Evolutionary conservation across 495 filamentous ascomycete genomes (phyloP).

Genomic region (Penicillium arizonense): DNA sequence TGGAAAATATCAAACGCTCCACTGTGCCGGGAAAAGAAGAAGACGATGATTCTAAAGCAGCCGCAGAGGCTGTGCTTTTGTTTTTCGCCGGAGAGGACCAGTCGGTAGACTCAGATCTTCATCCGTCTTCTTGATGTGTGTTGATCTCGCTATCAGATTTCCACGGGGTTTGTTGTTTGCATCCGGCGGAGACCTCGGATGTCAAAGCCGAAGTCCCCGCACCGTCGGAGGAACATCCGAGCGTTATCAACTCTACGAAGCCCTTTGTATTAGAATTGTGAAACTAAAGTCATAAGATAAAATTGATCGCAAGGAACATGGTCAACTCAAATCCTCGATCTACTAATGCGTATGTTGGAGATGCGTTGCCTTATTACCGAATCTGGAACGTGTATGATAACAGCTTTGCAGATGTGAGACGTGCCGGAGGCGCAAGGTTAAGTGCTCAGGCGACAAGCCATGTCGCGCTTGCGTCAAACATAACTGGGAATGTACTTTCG

Average conservation of each 20-base stretch:
- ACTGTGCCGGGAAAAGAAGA: conserved; percentile 10
- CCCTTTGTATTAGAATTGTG: neutral
- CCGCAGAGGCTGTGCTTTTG: conserved; percentile 28
- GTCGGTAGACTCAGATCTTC: no score
- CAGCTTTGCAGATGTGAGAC: conserved; percentile 18
- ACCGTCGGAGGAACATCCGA: neutral
- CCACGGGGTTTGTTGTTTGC: neutral
- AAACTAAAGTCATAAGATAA: neutral
- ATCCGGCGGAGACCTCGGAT: neutral
- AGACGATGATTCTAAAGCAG: conserved; percentile 27
- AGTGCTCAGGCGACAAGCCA: conserved; percentile 20
- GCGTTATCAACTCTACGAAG: neutral
- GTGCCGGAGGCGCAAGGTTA: conserved; percentile 23
- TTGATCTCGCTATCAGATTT: neutral
- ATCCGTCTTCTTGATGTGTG: neutral
- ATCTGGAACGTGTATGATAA: neutral
- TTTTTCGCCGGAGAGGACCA: conserved; percentile 20
- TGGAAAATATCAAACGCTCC: conserved; percentile 16
- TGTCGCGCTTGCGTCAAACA: conserved; percentile 22
- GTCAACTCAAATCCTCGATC: conserved; percentile 8
- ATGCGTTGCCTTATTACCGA: neutral
- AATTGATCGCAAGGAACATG: neutral
- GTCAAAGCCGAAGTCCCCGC: neutral
- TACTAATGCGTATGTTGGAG: conserved; percentile 12
- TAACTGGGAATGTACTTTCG: conserved; percentile 19